Percentiles rank a stretch among this genome's conserved stretches.
Conservation (phyloP, 257 asterid species). For the Ocimum tenuiflorum region DNA sequence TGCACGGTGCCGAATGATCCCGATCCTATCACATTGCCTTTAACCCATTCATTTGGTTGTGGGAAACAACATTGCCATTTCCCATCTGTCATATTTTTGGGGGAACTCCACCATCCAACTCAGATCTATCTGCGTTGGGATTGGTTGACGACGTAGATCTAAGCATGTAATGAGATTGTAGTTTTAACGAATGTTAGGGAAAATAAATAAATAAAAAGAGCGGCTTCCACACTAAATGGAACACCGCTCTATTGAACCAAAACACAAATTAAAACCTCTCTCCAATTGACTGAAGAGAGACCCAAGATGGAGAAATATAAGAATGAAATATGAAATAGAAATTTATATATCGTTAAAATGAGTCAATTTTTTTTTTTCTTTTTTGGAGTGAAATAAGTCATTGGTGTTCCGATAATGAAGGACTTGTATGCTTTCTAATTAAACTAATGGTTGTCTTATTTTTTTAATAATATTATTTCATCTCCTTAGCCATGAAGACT, state of each 20-base stretch:
- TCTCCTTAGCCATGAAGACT: too few species aligned
- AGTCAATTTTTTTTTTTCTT: too few species aligned
- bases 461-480: too few species aligned
- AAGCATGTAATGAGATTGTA: neutral
- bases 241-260: constrained; percentile 36
- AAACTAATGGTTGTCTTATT: constrained; percentile 12
- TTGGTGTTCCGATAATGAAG: constrained; percentile 41
- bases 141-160: neutral
- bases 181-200: neutral
- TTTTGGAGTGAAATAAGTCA: neutral
- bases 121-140: neutral
- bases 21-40: constrained; percentile 49
- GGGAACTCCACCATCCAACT: neutral
- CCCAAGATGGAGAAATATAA: neutral
- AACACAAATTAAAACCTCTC: neutral
- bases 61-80: constrained; percentile 15
- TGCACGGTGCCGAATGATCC: constrained; percentile 49
- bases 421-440: constrained; percentile 15
- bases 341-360: neutral
- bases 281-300: neutral
- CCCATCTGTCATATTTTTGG: neutral
- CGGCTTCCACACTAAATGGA: constrained; percentile 42
- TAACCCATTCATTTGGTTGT: constrained; percentile 39
- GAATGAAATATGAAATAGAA: neutral
- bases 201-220: constrained; percentile 17